Percentiles rank a stretch among this genome's conserved stretches.
Conservation (phyloP, 164 flowering plant genomes). For the Litsea cubeba region DNA sequence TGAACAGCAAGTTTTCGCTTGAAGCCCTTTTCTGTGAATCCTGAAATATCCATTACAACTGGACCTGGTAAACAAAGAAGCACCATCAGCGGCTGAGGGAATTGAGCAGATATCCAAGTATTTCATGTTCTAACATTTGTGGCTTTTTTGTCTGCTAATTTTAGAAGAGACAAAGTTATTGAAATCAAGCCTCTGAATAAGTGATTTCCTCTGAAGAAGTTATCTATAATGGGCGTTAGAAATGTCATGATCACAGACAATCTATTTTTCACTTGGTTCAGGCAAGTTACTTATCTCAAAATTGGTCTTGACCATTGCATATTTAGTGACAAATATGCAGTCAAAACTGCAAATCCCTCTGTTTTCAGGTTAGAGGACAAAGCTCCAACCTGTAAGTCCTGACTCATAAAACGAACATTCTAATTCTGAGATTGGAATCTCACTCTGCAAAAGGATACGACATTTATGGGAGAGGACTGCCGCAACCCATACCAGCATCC, state of each 20-base stretch:
- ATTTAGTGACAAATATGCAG: background rate
- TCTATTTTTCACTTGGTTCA: too few relatives aligned
- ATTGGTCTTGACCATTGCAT: background rate
- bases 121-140: background rate
- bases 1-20: constrained; percentile 92
- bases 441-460: too few relatives aligned
- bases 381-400: background rate
- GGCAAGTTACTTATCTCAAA: too few relatives aligned
- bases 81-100: constrained; percentile 10
- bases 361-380: background rate
- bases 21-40: constrained; percentile 86
- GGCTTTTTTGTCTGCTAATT: background rate
- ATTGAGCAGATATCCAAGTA: background rate
- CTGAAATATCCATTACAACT: constrained; percentile 91
- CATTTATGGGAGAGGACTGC: too few relatives aligned
- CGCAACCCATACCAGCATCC: too few relatives aligned
- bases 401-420: too few relatives aligned
- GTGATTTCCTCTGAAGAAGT: background rate
- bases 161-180: background rate
- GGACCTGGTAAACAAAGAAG: constrained; percentile 60
- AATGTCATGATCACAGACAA: too few relatives aligned
- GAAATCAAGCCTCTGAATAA: background rate
- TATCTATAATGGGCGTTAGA: background rate
- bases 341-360: background rate
- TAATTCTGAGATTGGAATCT: too few relatives aligned